Evolutionary conservation across 345 rosid genomes (phyloP).

Genomic region (Hibiscus mutabilis): DNA sequence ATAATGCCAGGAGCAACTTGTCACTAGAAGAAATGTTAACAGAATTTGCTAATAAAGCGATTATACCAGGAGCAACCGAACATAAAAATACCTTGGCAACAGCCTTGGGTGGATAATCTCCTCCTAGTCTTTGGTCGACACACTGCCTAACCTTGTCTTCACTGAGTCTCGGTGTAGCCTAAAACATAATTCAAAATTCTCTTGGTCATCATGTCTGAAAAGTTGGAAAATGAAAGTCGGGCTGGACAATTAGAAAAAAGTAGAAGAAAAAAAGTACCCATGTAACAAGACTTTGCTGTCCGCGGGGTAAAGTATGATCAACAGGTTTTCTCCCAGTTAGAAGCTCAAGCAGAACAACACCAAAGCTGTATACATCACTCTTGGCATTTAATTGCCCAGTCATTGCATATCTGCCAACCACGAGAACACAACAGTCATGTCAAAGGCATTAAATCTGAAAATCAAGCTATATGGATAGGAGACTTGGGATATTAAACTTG

Average conservation of each 20-base stretch:
- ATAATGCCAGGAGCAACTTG: neutral
- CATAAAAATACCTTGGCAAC: conserved; percentile 71
- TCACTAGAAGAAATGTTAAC: neutral
- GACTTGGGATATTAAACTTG: neutral
- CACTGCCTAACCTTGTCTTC: conserved; percentile 96
- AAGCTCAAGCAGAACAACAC: conserved; percentile 92
- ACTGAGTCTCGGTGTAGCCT: conserved; percentile 95
- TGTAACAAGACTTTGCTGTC: conserved; percentile 86
- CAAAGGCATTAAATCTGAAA: conserved; percentile 1
- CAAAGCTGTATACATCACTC: conserved; percentile 91
- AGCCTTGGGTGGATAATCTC: conserved; percentile 89
- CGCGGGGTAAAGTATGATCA: conserved; percentile 92
- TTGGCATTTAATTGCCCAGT: conserved; percentile 90
- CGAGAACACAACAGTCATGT: neutral
- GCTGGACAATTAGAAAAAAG: neutral
- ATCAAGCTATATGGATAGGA: neutral
- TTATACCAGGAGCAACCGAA: neutral
- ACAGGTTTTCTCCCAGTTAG: conserved; percentile 96
- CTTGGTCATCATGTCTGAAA: neutral
- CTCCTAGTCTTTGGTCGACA: conserved; percentile 84
- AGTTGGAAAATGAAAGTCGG: neutral
- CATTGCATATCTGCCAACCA: conserved; percentile 76
- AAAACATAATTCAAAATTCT: neutral
- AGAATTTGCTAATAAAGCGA: neutral
- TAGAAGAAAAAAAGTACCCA: conserved; percentile 45